Evolutionary conservation across 1,284 basidiomycete genomes (phyloP), one percentile per base, ranked within the genome.

Genomic region (Cryptococcus sp.): DNA sequence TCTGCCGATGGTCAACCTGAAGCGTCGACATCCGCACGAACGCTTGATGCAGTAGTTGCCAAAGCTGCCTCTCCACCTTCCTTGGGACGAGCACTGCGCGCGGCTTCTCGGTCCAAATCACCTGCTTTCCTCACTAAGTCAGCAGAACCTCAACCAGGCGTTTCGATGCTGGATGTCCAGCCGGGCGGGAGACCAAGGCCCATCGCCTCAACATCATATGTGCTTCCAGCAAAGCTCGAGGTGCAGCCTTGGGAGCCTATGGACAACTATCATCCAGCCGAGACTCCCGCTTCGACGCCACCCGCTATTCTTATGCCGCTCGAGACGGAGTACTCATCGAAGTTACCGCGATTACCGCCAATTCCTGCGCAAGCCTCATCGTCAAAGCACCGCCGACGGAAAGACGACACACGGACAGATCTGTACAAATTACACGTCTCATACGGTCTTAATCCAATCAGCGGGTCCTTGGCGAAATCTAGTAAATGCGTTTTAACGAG

Each of bases 401-500:
- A 69, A 52, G 57, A 71, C 17, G 60, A 69, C 16, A n/a, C 45
- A 2, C 59, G 57, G 40, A 60, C 63, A n/a, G 73, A 74, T 51
- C 53, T 74, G 25, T 70, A 57, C 53, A 64, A 69, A 46, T 61
- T 77, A n/a, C 62, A 65, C 22, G 55, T 68, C 1, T 62, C 65
- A 47, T 76, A 69, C 62, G 56, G 53, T 3, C 51, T 75, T 22
- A 77, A 75, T 52, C 74, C 76, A 17, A 46, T 77, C 5, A 66
- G 66, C 15, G 68, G 68, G 17, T 61, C 63, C 3, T 53, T 76
- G 22, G n/a, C 65, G 7, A 68, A 67, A 44, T 73, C 71, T 27
- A 64, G 59, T 6, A 77, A 77, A 60, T 71, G 68, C 50, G 69
- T 77, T 15, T 60, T 74, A 49, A 77, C 76, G 13, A 59, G 56